Conservation (phyloP, 768 basidiomycete genomes). For the Agrocybe praecox region DNA sequence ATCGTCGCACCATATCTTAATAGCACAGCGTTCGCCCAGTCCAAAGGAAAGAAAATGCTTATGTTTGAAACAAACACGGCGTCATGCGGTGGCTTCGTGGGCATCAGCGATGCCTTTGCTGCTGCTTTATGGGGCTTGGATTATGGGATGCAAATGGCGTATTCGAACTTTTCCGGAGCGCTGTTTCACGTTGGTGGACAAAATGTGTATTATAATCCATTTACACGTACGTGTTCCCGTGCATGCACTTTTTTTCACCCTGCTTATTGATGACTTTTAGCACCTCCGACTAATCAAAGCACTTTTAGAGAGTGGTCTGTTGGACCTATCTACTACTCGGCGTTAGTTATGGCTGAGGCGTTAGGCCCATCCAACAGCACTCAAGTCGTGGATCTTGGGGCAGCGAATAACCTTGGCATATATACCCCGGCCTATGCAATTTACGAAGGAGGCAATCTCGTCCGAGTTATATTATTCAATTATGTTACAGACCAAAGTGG, state of each 20-base stretch:
- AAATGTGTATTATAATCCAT: slow-evolving; percentile 59
- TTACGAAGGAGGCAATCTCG: slow-evolving; percentile 67
- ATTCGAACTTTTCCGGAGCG: slow-evolving; percentile 51
- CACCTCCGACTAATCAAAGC: slow-evolving; percentile 59
- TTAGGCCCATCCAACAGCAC: slow-evolving; percentile 62
- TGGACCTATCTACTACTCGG: slow-evolving; percentile 76
- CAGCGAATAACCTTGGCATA: slow-evolving; percentile 47
- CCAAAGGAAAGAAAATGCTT: slow-evolving; percentile 45
- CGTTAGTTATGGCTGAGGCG: slow-evolving; percentile 69
- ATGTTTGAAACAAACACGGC: slow-evolving; percentile 78
- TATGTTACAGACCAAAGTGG: slow-evolving; percentile 65
- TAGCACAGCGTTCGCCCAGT: slow-evolving; percentile 46
- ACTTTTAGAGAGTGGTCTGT: slow-evolving; percentile 72
- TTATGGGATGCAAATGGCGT: slow-evolving; percentile 60
- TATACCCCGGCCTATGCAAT: slow-evolving; percentile 72
- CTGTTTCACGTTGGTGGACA: slow-evolving; percentile 64
- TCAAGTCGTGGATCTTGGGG: slow-evolving; percentile 66
- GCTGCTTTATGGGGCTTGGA: slow-evolving; percentile 68
- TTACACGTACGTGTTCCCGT: slow-evolving; percentile 37
- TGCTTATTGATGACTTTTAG: slow-evolving; percentile 26
- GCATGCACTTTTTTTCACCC: not conserved
- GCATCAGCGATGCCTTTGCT: slow-evolving; percentile 62
- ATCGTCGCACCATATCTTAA: slow-evolving; percentile 56
- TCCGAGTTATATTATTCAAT: slow-evolving; percentile 72
- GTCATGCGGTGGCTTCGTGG: slow-evolving; percentile 69